Evolutionary conservation across 2,329 filamentous ascomycete genomes (phyloP), one percentile per base, ranked within the genome.

Genomic region (Microdochium nivale): DNA sequence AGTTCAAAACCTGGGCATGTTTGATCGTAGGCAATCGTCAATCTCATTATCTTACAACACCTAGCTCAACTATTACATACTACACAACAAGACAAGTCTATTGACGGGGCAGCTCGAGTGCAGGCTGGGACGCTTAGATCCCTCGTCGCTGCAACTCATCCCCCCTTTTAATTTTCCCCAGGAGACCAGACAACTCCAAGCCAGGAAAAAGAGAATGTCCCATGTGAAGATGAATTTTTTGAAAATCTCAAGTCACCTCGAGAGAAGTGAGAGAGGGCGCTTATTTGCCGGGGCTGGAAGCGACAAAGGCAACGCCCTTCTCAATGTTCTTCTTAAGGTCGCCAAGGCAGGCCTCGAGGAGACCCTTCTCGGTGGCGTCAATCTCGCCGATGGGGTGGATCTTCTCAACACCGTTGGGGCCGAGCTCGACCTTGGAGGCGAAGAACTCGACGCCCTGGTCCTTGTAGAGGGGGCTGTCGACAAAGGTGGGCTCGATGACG

Each of bases 381-480:
- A 97, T 68, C 74, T 88, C 79, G 73, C 94, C 94, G 63, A 99
- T 76, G 64, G 87, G 84, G 71, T 87, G 80, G 72, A 97, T 92
- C 83, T 95, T 87, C 82, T 94, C 85, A 60, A 95, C 92, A 79
- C 94, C 94, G 71, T 92, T 87, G 71, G 91, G 90, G 77, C 94
- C 94, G 67, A 99, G 88, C 80, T 96, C 89, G 68, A 99, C 88
- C 73, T 84, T 86, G 76, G 87, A 91, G 69, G 90, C 87, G 79
- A 99, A 99, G 88, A 95, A 99, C 55, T 95, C 88, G 66, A 95
- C 83, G 67, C 92, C 94, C 79, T 95, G 87, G 78, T 96, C 90
- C 87, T 96, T 96, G 88, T 90, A 97, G 62, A 97, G 84, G 58
- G 92, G 91, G 70, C 87, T 92, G 76, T 99, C 90, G 67, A 99